These are phyloP conservation scores for Didymella pomorum DNA, from an alignment of 2,329 filamentous ascomycete genomes.

Conservation along the genomic window DNA sequence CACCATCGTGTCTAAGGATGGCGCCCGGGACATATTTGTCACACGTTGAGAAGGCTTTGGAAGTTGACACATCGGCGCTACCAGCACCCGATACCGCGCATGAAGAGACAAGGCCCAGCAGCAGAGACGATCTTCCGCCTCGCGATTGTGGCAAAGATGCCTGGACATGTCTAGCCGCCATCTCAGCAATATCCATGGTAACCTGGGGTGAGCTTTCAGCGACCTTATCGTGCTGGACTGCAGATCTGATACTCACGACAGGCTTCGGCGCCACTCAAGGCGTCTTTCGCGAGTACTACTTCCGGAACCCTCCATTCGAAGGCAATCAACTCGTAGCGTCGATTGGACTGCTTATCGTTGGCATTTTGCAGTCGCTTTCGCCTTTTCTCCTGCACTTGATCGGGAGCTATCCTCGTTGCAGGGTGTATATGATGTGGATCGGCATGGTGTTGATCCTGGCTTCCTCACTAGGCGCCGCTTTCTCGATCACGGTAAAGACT, in stretches of 20 bases:
- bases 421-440: slow-evolving; percentile 3
- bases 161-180: slow-evolving; percentile 5
- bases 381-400: slow-evolving; percentile 3
- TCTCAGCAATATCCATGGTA: slow-evolving; percentile 5
- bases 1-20: not conserved
- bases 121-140: not conserved
- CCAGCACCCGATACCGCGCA: not conserved
- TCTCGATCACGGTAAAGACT: slow-evolving; percentile 1
- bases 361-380: not conserved
- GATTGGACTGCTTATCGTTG: slow-evolving; percentile 4
- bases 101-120: not conserved
- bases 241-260: not conserved
- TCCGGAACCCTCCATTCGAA: not conserved
- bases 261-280: slow-evolving; percentile 5
- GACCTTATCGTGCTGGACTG: no score
- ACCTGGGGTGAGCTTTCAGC: slow-evolving; percentile 1
- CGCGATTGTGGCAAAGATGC: slow-evolving; percentile 2
- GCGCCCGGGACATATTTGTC: not conserved
- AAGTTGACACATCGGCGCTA: not conserved
- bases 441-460: slow-evolving; percentile 7
- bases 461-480: slow-evolving; percentile 1
- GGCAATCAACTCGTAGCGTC: slow-evolving; percentile 9
- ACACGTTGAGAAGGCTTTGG: not conserved
- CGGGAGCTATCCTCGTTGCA: not conserved
- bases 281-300: slow-evolving; percentile 12